phyloP scores from a whole-genome alignment of 2,329 filamentous ascomycete genomes.

The Colletotrichum nymphaeae region DNA sequence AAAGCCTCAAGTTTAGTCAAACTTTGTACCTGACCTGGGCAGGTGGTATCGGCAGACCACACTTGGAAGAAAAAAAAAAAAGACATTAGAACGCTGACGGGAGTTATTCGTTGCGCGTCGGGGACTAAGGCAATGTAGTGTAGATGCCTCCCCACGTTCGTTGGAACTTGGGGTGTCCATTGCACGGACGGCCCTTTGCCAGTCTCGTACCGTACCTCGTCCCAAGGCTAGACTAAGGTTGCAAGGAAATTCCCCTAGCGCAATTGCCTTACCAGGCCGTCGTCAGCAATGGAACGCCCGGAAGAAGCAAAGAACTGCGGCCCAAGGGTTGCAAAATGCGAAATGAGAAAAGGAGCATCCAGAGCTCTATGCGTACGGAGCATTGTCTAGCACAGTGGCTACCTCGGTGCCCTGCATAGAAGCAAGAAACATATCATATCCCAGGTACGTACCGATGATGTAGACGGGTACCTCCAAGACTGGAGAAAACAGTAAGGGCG shows the following conservation, averaged over 20 bases:
- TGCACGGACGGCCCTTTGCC: background rate
- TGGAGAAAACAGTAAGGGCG: background rate
- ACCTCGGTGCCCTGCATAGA: background rate
- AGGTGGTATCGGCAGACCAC: background rate
- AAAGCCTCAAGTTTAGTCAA: background rate
- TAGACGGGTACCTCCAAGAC: background rate
- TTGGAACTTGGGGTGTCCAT: background rate
- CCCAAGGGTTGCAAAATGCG: slow-evolving; percentile 6
- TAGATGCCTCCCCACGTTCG: background rate
- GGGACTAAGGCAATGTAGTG: background rate
- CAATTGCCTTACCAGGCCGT: slow-evolving; percentile 16
- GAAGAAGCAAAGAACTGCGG: slow-evolving; percentile 17
- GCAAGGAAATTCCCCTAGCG: slow-evolving; percentile 13
- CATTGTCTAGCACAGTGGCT: background rate
- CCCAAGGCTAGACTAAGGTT: background rate
- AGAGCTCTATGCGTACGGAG: background rate
- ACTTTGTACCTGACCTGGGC: background rate
- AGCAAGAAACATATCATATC: background rate
- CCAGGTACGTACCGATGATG: background rate
- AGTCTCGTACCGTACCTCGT: background rate
- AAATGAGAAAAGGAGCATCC: background rate
- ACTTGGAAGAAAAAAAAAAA: background rate
- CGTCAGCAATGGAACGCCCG: slow-evolving; percentile 1
- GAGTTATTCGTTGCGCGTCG: background rate
- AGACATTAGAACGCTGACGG: background rate